Percentiles rank a stretch among this genome's conserved stretches.
These are phyloP conservation scores for Pelargonium hybrid DNA, from an alignment of 441 rosid genomes.

Conservation along the genomic window DNA sequence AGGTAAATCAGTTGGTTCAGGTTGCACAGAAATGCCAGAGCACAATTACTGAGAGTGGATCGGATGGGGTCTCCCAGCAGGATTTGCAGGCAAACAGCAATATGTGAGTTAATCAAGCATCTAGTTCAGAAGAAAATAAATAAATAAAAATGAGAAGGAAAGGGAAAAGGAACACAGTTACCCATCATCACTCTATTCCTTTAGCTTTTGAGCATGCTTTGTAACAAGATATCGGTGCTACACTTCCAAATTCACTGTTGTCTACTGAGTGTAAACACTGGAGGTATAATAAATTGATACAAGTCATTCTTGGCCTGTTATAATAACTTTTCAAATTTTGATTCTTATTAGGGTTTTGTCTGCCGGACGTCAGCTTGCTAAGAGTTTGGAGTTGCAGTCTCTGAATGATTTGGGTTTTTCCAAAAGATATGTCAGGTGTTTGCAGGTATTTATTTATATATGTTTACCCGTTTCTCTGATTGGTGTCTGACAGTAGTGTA, in stretches of 20 bases:
- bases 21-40: conserved; percentile 95
- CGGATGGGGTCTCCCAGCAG: conserved; percentile 83
- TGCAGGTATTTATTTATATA: conserved; percentile 50
- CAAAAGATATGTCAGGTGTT: conserved; percentile 88
- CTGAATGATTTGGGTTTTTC: conserved; percentile 90
- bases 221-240: neutral
- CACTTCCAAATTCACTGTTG: neutral
- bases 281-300: neutral
- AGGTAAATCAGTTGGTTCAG: conserved; percentile 53
- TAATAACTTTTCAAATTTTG: conserved; percentile 1
- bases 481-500: neutral
- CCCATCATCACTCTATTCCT: neutral
- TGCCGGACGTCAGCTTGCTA: conserved; percentile 86
- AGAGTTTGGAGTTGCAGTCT: conserved; percentile 80
- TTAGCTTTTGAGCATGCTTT: neutral
- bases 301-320: neutral
- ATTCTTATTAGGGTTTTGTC: conserved; percentile 58
- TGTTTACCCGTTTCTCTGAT: conserved; percentile 9
- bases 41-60: conserved; percentile 78
- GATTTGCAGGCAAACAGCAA: conserved; percentile 86
- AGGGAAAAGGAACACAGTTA: neutral
- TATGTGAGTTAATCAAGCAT: conserved; percentile 43
- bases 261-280: too few species aligned
- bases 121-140: neutral
- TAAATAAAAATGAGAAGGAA: neutral